These are phyloP conservation scores for Colletotrichum spaethianum DNA, from an alignment of 2,329 filamentous ascomycete genomes.

Conservation along the genomic window DNA sequence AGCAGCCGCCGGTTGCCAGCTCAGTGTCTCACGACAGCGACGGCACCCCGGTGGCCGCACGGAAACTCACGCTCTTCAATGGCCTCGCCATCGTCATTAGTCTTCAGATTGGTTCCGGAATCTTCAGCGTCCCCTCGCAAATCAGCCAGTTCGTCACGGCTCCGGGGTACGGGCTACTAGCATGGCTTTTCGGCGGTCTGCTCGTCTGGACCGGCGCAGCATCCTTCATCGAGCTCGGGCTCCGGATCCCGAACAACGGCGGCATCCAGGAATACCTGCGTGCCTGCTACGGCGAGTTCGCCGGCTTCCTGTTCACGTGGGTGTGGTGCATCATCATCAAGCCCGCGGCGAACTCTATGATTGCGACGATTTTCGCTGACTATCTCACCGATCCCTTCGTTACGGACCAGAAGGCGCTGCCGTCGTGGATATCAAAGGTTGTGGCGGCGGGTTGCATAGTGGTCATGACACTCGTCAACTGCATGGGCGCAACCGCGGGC, in stretches of 20 bases:
- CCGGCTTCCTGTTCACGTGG: slow-evolving; percentile 60
- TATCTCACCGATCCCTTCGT: slow-evolving; percentile 52
- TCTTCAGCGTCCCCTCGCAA: slow-evolving; percentile 61
- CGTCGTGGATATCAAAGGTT: slow-evolving; percentile 51
- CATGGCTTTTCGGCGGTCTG: slow-evolving; percentile 59
- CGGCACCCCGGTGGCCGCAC: slow-evolving; percentile 14
- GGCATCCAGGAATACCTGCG: slow-evolving; percentile 61
- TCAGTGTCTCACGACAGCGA: slow-evolving; percentile 5
- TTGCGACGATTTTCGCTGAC: slow-evolving; percentile 60
- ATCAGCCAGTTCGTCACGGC: slow-evolving; percentile 59
- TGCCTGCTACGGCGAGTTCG: slow-evolving; percentile 57
- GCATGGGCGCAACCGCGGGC: slow-evolving; percentile 57
- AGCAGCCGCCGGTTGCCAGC: slow-evolving; percentile 16
- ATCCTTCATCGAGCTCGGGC: slow-evolving; percentile 62
- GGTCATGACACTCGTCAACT: slow-evolving; percentile 58
- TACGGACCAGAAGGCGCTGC: slow-evolving; percentile 42
- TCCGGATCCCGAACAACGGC: slow-evolving; percentile 60
- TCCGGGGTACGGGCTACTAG: slow-evolving; percentile 56
- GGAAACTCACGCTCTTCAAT: slow-evolving; percentile 46
- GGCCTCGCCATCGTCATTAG: slow-evolving; percentile 60
- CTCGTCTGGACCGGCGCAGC: slow-evolving; percentile 63
- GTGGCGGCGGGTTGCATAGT: slow-evolving; percentile 55
- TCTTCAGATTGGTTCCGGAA: slow-evolving; percentile 63
- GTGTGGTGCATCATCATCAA: slow-evolving; percentile 60
- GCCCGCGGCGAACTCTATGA: slow-evolving; percentile 60